These are phyloP conservation scores for Hypomyces rosellus DNA, from an alignment of 2,329 filamentous ascomycete genomes.

Conservation along the genomic window DNA sequence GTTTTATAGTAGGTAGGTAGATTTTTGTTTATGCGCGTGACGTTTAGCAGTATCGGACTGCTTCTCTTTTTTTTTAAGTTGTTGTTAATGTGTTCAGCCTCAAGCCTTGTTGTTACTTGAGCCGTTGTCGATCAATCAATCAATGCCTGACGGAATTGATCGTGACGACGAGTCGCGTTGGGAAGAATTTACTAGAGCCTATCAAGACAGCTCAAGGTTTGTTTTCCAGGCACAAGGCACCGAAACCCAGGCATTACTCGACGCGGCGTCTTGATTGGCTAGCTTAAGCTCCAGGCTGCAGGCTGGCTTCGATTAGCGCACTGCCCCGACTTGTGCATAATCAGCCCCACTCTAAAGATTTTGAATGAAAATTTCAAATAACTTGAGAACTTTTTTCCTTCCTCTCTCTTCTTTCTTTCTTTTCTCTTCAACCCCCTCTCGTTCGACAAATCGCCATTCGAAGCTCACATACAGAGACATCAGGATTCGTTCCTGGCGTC, in stretches of 20 bases:
- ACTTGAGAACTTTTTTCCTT: constrained; percentile 15
- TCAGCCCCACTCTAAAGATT: constrained; percentile 15
- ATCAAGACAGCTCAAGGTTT: not conserved
- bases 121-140: too few species aligned
- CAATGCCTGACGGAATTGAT: too few species aligned
- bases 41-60: too few species aligned
- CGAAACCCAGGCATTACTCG: constrained; percentile 11
- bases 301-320: constrained; percentile 12
- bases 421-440: constrained; percentile 64
- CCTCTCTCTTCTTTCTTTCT: constrained; percentile 29
- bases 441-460: constrained; percentile 99
- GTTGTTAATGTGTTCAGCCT: too few species aligned
- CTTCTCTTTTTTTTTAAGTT: too few species aligned
- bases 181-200: constrained; percentile 5
- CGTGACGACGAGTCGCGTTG: constrained; percentile 6
- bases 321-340: constrained; percentile 14
- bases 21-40: too few species aligned
- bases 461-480: constrained; percentile 88
- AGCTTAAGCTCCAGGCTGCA: not conserved
- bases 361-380: constrained; percentile 22
- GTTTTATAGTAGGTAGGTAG: too few species aligned
- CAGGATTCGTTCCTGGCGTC: constrained; percentile 21
- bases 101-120: too few species aligned
- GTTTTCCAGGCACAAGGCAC: constrained; percentile 12
- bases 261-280: constrained; percentile 22